Percentiles rank a stretch among this genome's conserved stretches.
Conservation (phyloP, 2,329 filamentous ascomycete species). For the Xylariaceae sp. region DNA sequence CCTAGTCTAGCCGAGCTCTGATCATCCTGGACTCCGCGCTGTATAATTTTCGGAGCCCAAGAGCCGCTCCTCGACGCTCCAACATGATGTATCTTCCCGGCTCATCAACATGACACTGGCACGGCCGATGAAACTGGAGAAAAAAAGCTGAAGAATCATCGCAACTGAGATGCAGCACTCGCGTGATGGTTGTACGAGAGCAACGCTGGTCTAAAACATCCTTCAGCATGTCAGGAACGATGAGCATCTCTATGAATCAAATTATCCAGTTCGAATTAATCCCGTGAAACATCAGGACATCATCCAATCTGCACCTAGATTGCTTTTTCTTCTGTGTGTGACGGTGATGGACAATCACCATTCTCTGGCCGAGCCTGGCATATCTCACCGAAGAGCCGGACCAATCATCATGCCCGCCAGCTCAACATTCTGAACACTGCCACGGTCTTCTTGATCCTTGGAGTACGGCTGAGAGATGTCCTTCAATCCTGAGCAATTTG, state of each 20-base stretch:
- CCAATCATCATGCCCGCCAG: slow-evolving; percentile 1
- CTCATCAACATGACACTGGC: slow-evolving; percentile 16
- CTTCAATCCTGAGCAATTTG: too few species aligned
- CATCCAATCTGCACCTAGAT: slow-evolving; percentile 1
- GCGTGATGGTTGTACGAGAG: too few species aligned
- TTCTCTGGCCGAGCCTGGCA: slow-evolving; percentile 7
- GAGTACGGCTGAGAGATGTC: not conserved
- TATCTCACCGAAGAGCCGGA: not conserved
- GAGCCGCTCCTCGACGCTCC: not conserved
- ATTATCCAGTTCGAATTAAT: slow-evolving; percentile 3
- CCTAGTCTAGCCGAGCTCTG: slow-evolving; percentile 6
- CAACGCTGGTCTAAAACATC: too few species aligned
- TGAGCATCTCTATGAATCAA: not conserved
- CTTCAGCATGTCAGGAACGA: slow-evolving; percentile 1
- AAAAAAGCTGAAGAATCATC: too few species aligned
- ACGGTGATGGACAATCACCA: slow-evolving; percentile 7
- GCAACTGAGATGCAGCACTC: too few species aligned
- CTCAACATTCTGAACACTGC: too few species aligned
- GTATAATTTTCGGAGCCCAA: not conserved
- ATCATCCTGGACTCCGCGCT: not conserved
- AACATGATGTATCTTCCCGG: slow-evolving; percentile 13
- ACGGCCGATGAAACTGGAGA: slow-evolving; percentile 11
- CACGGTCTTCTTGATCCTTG: too few species aligned
- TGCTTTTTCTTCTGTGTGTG: slow-evolving; percentile 6
- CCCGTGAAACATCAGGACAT: slow-evolving; percentile 8